phyloP scores from a whole-genome alignment of 768 basidiomycete genomes.

The Russula dissimulans region DNA sequence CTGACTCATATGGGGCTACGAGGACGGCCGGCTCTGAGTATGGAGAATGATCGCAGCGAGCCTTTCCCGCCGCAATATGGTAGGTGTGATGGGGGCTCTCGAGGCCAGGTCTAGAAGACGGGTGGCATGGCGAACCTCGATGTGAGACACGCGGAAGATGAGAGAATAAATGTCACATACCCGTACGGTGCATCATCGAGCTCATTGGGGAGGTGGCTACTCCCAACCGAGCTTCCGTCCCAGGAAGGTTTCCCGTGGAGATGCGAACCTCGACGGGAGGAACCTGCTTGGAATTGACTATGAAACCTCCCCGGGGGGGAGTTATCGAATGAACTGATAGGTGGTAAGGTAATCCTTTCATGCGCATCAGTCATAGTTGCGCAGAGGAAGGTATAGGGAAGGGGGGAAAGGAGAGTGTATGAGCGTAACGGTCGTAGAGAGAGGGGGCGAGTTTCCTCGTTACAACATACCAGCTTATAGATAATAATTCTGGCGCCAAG shows the following conservation, averaged over 20 bases:
- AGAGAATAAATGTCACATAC: background rate
- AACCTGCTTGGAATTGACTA: background rate
- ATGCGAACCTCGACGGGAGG: conserved; percentile 1
- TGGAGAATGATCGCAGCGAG: conserved; percentile 5
- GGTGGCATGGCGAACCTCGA: background rate
- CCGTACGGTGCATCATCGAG: background rate
- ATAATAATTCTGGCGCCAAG: conserved; percentile 13
- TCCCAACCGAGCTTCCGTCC: conserved; percentile 4
- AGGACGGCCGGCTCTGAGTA: conserved; percentile 7
- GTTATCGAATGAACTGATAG: conserved; percentile 13
- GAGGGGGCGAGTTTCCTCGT: background rate
- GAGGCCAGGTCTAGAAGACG: background rate
- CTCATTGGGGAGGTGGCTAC: background rate
- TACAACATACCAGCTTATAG: conserved; percentile 10
- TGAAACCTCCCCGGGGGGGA: conserved; percentile 1
- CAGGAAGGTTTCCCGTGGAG: conserved; percentile 3
- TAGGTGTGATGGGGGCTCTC: background rate
- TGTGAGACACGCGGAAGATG: background rate
- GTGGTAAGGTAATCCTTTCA: conserved; percentile 12
- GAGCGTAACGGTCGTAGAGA: conserved; percentile 3
- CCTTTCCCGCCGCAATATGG: background rate
- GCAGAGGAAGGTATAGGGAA: background rate
- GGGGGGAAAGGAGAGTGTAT: background rate
- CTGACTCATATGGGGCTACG: background rate
- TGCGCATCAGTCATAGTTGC: conserved; percentile 16